Evolutionary conservation across 1,284 basidiomycete species (phyloP).

Genomic region (Irpex lacteus): DNA sequence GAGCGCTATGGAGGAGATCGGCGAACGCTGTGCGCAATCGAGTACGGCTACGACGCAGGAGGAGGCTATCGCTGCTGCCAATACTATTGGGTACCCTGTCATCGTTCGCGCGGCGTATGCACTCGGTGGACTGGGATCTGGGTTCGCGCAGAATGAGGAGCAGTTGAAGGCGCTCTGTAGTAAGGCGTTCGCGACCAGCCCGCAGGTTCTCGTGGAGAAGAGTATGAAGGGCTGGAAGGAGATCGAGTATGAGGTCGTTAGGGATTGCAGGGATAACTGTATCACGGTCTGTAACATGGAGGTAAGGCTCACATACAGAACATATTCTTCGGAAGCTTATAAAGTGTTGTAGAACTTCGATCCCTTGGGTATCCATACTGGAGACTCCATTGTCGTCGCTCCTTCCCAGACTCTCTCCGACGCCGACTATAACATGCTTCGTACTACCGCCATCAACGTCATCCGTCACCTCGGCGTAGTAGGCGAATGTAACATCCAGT

Average conservation of each 20-base stretch:
- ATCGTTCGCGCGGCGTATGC: conserved; percentile 97
- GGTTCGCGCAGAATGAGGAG: conserved; percentile 89
- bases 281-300: conserved; percentile 99
- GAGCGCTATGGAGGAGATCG: conserved; percentile 93
- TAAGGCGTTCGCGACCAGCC: conserved; percentile 95
- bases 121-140: conserved; percentile 91
- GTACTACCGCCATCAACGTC: conserved; percentile 97
- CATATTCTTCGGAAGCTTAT: conserved; percentile 2
- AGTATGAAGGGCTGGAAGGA: conserved; percentile 99
- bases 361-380: conserved; percentile 97
- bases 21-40: conserved; percentile 91
- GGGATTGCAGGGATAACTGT: conserved; percentile 96
- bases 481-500: conserved; percentile 99
- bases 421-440: conserved; percentile 97
- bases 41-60: conserved; percentile 82
- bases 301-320: conserved; percentile 45
- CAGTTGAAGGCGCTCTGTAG: conserved; percentile 86
- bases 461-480: conserved; percentile 97
- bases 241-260: conserved; percentile 99
- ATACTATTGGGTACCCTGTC: conserved; percentile 91
- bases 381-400: conserved; percentile 98
- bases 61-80: conserved; percentile 86
- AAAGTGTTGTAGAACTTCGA: conserved; percentile 82
- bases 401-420: conserved; percentile 99
- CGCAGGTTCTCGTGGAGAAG: conserved; percentile 97